Conservation (phyloP, 768 basidiomycete genomes). For the Macrolepiota albuminosa region DNA sequence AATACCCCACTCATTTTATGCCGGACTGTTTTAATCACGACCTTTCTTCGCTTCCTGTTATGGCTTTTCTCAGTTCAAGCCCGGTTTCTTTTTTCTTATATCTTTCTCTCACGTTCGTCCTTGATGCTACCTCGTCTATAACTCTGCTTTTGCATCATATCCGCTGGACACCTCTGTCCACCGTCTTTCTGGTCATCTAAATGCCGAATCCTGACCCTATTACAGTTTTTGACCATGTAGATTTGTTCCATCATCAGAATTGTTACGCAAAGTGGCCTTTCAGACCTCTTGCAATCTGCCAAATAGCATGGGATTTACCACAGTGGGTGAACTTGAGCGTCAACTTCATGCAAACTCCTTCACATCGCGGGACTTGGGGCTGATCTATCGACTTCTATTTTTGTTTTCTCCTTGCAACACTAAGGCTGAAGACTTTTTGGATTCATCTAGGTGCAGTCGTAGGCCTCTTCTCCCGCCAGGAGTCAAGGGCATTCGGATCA, state of each 20-base stretch:
- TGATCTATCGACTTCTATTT: background rate
- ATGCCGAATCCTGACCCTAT: background rate
- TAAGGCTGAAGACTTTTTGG: background rate
- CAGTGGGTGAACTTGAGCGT: too few species aligned
- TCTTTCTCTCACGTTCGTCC: background rate
- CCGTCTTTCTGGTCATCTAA: background rate
- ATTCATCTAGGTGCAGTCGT: background rate
- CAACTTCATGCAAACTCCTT: too few species aligned
- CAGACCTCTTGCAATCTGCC: too few species aligned
- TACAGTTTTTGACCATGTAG: background rate
- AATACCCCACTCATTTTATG: too few species aligned
- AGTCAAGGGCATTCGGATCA: constrained; percentile 4
- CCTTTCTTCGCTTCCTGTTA: background rate
- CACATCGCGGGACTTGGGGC: background rate
- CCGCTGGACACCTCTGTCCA: background rate
- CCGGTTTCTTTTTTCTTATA: background rate
- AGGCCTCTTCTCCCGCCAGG: background rate
- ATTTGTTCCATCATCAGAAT: background rate
- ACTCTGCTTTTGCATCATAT: background rate
- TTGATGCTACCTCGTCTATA: background rate
- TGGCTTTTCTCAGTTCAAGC: background rate
- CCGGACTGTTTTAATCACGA: too few species aligned
- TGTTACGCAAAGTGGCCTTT: background rate
- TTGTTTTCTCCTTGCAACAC: background rate
- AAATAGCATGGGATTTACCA: too few species aligned